phyloP scores from a whole-genome alignment of 164 flowering plant species.

The Stephania yunnanensis region DNA sequence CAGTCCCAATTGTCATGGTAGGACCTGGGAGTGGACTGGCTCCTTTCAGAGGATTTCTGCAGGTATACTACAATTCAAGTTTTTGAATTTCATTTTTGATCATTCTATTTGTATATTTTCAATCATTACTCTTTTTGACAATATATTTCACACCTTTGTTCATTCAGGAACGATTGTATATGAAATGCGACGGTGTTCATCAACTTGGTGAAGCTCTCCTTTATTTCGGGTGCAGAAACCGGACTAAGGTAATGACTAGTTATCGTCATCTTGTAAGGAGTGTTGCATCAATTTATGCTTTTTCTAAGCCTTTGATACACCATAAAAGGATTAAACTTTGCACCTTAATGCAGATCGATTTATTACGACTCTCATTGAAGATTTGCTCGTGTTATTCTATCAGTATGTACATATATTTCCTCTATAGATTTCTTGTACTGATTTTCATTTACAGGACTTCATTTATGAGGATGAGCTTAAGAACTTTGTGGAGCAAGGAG shows the following conservation, averaged over 20 bases:
- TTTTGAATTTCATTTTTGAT: too few species aligned
- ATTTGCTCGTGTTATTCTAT: background rate
- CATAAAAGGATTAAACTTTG: background rate
- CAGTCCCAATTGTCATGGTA: slow-evolving; percentile 60
- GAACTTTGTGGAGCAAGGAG: slow-evolving; percentile 60
- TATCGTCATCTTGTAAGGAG: background rate
- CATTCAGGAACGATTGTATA: slow-evolving; percentile 70
- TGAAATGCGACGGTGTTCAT: slow-evolving; percentile 53
- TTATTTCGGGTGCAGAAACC: slow-evolving; percentile 87
- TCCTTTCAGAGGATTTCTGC: slow-evolving; percentile 88
- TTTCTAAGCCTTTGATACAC: background rate
- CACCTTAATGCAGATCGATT: background rate
- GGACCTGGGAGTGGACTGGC: slow-evolving; percentile 94
- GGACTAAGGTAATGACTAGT: slow-evolving; percentile 43
- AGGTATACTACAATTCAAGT: slow-evolving; percentile 32
- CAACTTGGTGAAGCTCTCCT: slow-evolving; percentile 73
- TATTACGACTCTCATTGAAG: background rate
- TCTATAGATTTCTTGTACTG: background rate
- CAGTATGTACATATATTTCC: background rate
- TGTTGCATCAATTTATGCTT: background rate
- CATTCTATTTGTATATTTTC: background rate
- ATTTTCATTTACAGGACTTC: slow-evolving; percentile 48
- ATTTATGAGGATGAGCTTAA: slow-evolving; percentile 85
- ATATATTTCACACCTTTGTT: slow-evolving; percentile 10
- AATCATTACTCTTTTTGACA: too few species aligned